Percentiles rank a stretch among this genome's conserved stretches.
These are phyloP conservation scores for Westerdykella ornata DNA, from an alignment of 2,329 filamentous ascomycete genomes.

Conservation along the genomic window DNA sequence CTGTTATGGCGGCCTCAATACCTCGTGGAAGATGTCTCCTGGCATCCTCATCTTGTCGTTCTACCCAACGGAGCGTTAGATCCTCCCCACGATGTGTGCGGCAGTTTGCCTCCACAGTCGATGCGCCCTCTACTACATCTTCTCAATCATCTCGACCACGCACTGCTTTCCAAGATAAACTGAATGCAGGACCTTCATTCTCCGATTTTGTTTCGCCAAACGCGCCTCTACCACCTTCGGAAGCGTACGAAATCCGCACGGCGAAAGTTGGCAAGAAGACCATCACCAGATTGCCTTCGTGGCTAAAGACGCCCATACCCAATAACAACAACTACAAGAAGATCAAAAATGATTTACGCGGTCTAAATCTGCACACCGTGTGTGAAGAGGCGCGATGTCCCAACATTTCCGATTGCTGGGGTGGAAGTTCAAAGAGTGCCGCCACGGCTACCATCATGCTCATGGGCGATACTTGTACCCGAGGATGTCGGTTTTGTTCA, in stretches of 20 bases:
- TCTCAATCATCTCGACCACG: conserved; percentile 34
- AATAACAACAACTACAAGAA: conserved; percentile 82
- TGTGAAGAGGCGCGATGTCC: conserved; percentile 97
- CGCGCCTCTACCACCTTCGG: conserved; percentile 40
- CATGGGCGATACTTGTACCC: conserved; percentile 97
- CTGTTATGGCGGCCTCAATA: conserved; percentile 29
- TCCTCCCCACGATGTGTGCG: conserved; percentile 15
- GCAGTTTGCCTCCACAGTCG: conserved; percentile 31
- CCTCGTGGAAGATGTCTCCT: conserved; percentile 29
- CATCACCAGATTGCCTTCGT: conserved; percentile 73
- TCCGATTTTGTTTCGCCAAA: conserved; percentile 53
- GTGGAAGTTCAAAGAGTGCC: conserved; percentile 76
- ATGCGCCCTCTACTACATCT: conserved; percentile 16
- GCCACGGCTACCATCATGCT: conserved; percentile 99
- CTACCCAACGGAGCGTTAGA: conserved; percentile 13
- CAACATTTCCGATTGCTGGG: conserved; percentile 98
- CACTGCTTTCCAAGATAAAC: conserved; percentile 55
- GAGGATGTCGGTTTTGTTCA: conserved; percentile 92
- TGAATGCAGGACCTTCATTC: conserved; percentile 60
- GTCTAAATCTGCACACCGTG: conserved; percentile 85
- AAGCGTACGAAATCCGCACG: conserved; percentile 56
- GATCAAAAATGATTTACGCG: conserved; percentile 88
- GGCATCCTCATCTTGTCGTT: conserved; percentile 14
- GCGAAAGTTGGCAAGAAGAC: conserved; percentile 58
- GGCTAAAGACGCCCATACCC: conserved; percentile 95